Evolutionary conservation across 257 asterid genomes (phyloP).

Genomic region (Ilex asprella): DNA sequence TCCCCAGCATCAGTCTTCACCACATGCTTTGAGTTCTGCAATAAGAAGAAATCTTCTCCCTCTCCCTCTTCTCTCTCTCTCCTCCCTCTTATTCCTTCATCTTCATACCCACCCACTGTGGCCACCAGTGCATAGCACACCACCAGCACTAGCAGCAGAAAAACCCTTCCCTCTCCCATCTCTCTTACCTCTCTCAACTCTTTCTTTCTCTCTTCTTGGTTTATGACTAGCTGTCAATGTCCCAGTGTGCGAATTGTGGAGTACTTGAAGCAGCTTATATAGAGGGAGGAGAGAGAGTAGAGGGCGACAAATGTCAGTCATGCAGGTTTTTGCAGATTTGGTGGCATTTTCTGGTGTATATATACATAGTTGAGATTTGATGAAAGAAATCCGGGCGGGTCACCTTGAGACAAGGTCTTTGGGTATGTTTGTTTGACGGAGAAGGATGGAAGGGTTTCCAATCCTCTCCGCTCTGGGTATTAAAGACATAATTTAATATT

Average conservation of each 20-base stretch:
- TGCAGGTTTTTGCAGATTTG: conserved; percentile 41
- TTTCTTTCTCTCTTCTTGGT: neutral
- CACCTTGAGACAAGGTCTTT: neutral
- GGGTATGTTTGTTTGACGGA: too few relatives aligned
- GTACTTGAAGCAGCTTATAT: conserved; percentile 21
- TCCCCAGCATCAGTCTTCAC: conserved; percentile 64
- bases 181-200: too few relatives aligned
- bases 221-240: neutral
- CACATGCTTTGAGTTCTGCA: conserved; percentile 48
- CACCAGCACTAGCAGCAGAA: conserved; percentile 19
- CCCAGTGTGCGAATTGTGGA: neutral
- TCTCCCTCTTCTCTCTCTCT: conserved; percentile 11
- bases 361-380: conserved; percentile 18
- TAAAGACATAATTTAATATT: too few relatives aligned
- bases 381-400: neutral
- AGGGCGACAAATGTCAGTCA: conserved; percentile 48
- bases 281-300: conserved; percentile 11
- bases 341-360: conserved; percentile 36
- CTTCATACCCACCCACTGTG: conserved; percentile 14
- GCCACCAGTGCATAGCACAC: conserved; percentile 15
- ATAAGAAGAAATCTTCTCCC: conserved; percentile 33
- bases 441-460: too few relatives aligned
- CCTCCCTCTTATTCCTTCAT: conserved; percentile 10
- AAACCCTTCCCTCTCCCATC: conserved; percentile 15
- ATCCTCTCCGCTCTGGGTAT: too few relatives aligned